These are phyloP conservation scores for Solanum chiquidenum DNA, from an alignment of 257 asterid species.

Conservation along the genomic window DNA sequence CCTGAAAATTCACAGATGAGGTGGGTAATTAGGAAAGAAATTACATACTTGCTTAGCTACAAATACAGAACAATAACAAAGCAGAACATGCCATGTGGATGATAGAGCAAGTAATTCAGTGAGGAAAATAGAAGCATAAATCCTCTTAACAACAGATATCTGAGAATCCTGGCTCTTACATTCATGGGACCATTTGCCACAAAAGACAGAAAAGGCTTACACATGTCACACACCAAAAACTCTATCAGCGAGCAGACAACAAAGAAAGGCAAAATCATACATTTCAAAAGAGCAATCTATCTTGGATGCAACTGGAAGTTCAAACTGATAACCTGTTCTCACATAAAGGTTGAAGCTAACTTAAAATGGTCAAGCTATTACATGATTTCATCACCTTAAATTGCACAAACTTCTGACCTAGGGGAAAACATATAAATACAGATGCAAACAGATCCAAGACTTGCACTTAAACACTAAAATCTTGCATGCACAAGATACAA, in stretches of 20 bases:
- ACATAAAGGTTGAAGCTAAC: not conserved
- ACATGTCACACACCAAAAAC: not conserved
- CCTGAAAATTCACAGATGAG: slow-evolving; percentile 28
- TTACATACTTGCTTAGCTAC: not conserved
- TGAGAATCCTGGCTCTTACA: not conserved
- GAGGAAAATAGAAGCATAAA: not conserved
- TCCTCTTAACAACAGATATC: not conserved
- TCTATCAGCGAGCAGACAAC: not conserved
- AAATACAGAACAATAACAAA: not conserved
- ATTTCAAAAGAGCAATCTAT: not conserved
- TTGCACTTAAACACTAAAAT: not conserved
- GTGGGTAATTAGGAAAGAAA: not conserved
- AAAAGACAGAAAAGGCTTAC: not conserved
- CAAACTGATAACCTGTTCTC: not conserved
- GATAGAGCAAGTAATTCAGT: not conserved
- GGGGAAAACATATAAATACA: not conserved
- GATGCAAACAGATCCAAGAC: not conserved
- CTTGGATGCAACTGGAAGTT: not conserved
- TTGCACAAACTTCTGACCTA: not conserved
- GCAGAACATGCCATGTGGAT: not conserved
- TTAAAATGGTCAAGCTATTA: not conserved
- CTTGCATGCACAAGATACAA: not conserved
- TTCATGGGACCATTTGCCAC: not conserved
- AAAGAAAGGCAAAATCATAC: not conserved
- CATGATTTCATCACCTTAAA: not conserved